These are phyloP conservation scores for Vigna radiata DNA, from an alignment of 306 rosid species.

Conservation along the genomic window DNA sequence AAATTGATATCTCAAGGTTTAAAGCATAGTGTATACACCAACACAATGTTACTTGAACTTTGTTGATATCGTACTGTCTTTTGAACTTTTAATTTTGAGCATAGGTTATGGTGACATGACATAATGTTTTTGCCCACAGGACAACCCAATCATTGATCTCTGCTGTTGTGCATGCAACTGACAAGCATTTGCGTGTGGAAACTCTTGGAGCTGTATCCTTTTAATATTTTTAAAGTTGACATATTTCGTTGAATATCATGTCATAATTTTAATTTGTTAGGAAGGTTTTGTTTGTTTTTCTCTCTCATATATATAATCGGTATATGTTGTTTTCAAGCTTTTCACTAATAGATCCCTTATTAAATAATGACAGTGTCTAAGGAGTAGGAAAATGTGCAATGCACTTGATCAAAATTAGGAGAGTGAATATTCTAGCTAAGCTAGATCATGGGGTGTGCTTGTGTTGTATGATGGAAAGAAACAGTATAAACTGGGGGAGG, in stretches of 20 bases:
- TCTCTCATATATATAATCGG: not conserved
- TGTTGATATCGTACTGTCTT: conserved; percentile 16
- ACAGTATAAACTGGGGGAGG: not conserved
- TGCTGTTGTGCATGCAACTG: conserved; percentile 76
- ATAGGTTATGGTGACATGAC: conserved; percentile 41
- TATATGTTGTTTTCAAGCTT: conserved; percentile 24
- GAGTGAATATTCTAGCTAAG: not conserved
- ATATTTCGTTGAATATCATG: conserved; percentile 8
- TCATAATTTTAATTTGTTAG: conserved; percentile 19
- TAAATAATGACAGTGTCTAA: not conserved
- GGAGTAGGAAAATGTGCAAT: not conserved
- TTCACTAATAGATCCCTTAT: not conserved
- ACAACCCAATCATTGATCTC: conserved; percentile 87
- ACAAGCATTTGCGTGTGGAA: conserved; percentile 89
- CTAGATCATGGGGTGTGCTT: not conserved
- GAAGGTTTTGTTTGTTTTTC: not conserved
- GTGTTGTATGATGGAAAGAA: not conserved
- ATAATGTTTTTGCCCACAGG: conserved; percentile 61
- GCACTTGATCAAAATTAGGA: not conserved
- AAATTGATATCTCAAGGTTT: conserved; percentile 89
- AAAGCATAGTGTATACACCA: conserved; percentile 32
- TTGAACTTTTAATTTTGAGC: conserved; percentile 36
- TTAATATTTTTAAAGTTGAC: conserved; percentile 26
- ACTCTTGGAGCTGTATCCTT: conserved; percentile 97
- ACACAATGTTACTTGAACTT: conserved; percentile 26